Base-by-base conservation (phyloP, 441 rosid species). In the Biscutella auriculata region DNA sequence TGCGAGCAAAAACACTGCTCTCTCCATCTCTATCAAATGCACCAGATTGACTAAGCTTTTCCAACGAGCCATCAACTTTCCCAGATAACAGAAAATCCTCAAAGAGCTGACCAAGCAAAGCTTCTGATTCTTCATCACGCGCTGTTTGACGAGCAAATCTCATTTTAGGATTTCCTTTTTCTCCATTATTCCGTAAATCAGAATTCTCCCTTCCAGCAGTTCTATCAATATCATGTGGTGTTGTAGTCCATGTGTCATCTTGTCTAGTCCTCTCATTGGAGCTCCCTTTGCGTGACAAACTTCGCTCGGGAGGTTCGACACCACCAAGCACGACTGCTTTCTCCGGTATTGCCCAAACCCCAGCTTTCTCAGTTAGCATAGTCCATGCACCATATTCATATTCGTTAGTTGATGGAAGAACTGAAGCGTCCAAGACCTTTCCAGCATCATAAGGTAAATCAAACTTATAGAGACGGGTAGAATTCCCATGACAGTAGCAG, bases 291-390 rank as follows among this genome's bases (percentile, higher is more conserved):
- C 87, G 95, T 3, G 97, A 87, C 75, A 89, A 76, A 73, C 96
- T 87, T 70, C 93, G 79, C 79, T 82, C 95, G 42, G 98, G 97
- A 29, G 97, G 97, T 70, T 87, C 88, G 57, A 93, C 93, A 62
- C 92, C 97, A 65, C 98, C 97, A 57, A 85, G 77, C 40, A 83
- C 66, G 43, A 89, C 74, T 65, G 88, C 90, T 65, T 79, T 87
- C 70, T 89, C 95, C 42, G 98, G 96, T 76, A 88, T 87, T 60
- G 92, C 95, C 98, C 98, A 92, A 60, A 92, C 80, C 70, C 98
- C 95, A 6, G 97, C 95, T 76, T 82, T 87, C 79, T 87, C 95
- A 25, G 98, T 88, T 43, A 93, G 67, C 57, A 88, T 83, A 77
- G 85, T 78, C 98, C 98, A 93, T 19, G 95, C 84, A 71, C 98